phyloP scores from a whole-genome alignment of 805 yeast genomes.

The Yamadazyma akitaensis region DNA sequence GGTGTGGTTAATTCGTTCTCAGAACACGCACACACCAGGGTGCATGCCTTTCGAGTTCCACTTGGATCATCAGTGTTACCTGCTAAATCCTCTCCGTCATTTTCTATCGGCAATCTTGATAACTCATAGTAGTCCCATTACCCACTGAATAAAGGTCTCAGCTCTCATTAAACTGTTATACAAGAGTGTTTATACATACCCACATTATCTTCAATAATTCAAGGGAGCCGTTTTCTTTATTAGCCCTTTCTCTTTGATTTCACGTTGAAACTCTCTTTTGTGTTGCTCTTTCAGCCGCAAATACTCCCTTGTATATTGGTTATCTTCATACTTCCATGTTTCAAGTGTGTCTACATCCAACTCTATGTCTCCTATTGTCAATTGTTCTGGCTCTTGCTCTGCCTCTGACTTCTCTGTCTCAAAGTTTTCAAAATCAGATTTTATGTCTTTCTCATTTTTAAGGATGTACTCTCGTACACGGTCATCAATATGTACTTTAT shows the following conservation, averaged over 20 bases:
- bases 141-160: too few species aligned
- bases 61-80: too few species aligned
- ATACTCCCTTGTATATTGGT: conserved; percentile 15
- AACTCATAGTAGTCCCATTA: too few species aligned
- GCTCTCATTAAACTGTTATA: too few species aligned
- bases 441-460: background rate
- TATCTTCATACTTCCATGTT: conserved; percentile 9
- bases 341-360: conserved; percentile 20
- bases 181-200: too few species aligned
- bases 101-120: too few species aligned
- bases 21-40: too few species aligned
- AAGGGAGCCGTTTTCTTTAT: background rate
- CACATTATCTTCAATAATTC: background rate
- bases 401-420: background rate
- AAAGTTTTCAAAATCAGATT: background rate
- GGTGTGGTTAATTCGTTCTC: too few species aligned
- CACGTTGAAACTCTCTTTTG: conserved; percentile 20
- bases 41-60: too few species aligned
- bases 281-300: conserved; percentile 18
- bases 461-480: conserved; percentile 1
- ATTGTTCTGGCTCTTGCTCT: background rate
- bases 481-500: background rate
- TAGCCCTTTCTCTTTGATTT: conserved; percentile 22
- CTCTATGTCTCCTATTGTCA: conserved; percentile 15
- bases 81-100: too few species aligned